phyloP scores from a whole-genome alignment of 176 grass and related monocot genomes.

The Areca catechu region DNA sequence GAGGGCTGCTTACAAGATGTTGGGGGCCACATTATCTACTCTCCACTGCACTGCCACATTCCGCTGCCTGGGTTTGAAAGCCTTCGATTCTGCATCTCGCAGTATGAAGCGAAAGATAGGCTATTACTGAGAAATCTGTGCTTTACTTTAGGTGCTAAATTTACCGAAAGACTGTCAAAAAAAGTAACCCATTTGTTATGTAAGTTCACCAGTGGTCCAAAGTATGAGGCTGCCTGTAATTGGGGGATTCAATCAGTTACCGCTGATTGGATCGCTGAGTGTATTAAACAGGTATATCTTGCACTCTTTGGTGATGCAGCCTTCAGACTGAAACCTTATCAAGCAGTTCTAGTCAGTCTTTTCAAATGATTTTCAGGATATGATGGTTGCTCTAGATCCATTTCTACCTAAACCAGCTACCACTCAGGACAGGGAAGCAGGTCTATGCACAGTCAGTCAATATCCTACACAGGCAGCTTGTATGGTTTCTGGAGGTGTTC shows the following conservation, averaged over 20 bases:
- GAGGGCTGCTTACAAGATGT: conserved; percentile 67
- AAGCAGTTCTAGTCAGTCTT: neutral
- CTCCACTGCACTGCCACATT: conserved; percentile 63
- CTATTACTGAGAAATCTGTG: conserved; percentile 73
- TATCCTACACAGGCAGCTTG: conserved; percentile 49
- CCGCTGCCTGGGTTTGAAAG: conserved; percentile 69
- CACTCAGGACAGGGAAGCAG: conserved; percentile 53
- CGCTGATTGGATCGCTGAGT: conserved; percentile 77
- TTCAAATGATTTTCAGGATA: conserved; percentile 35
- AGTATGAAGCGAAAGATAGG: conserved; percentile 64
- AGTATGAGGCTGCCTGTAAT: conserved; percentile 58
- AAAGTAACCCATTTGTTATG: conserved; percentile 74
- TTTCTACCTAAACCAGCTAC: conserved; percentile 52
- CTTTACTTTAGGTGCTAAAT: conserved; percentile 64
- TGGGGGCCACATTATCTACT: conserved; percentile 76
- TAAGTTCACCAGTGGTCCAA: conserved; percentile 59
- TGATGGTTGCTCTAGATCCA: conserved; percentile 45
- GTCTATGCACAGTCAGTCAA: conserved; percentile 53
- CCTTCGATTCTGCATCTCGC: conserved; percentile 54
- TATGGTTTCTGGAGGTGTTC: conserved; percentile 26
- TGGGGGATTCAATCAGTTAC: conserved; percentile 48
- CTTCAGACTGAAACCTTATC: conserved; percentile 4
- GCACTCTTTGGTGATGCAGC: neutral
- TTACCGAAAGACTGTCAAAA: conserved; percentile 46
- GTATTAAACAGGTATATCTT: conserved; percentile 54